Evolutionary conservation across 169 alveolate species (phyloP).

Genomic region (Cryptosporidium baileyi): DNA sequence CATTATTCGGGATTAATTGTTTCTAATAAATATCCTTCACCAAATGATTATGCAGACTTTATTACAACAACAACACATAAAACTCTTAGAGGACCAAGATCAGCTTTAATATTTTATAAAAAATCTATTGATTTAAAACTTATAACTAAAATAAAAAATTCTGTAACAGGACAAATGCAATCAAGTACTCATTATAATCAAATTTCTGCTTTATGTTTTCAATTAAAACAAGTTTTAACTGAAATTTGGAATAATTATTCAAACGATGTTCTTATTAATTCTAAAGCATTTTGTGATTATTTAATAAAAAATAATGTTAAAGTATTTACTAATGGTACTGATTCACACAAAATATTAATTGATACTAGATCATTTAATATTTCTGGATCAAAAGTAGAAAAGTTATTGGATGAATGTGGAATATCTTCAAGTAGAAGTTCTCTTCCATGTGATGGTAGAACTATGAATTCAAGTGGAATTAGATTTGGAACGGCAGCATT

Average conservation of each 20-base stretch:
- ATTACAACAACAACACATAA: slow-evolving; percentile 98
- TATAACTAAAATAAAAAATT: slow-evolving; percentile 70
- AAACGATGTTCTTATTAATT: slow-evolving; percentile 70
- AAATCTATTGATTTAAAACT: slow-evolving; percentile 76
- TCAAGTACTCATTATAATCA: slow-evolving; percentile 70
- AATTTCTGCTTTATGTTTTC: slow-evolving; percentile 43
- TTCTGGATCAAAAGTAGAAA: slow-evolving; percentile 81
- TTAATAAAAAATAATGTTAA: slow-evolving; percentile 70
- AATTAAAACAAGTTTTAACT: slow-evolving; percentile 28
- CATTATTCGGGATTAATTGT: slow-evolving; percentile 95
- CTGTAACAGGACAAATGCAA: slow-evolving; percentile 78
- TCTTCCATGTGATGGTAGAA: slow-evolving; percentile 83
- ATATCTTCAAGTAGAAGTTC: slow-evolving; percentile 82
- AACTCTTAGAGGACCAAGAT: slow-evolving; percentile 95
- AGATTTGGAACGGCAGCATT: slow-evolving; percentile 86
- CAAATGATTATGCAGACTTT: slow-evolving; percentile 91
- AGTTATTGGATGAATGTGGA: slow-evolving; percentile 74
- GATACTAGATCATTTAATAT: slow-evolving; percentile 66
- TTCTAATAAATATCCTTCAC: slow-evolving; percentile 88
- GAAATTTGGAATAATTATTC: slow-evolving; percentile 69
- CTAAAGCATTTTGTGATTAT: slow-evolving; percentile 63
- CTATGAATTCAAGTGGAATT: slow-evolving; percentile 79
- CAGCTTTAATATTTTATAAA: slow-evolving; percentile 91
- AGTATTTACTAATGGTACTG: slow-evolving; percentile 81
- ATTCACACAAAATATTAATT: slow-evolving; percentile 76